phyloP scores from a whole-genome alignment of 1,284 basidiomycete genomes.

The Ustilago cynodontis region DNA sequence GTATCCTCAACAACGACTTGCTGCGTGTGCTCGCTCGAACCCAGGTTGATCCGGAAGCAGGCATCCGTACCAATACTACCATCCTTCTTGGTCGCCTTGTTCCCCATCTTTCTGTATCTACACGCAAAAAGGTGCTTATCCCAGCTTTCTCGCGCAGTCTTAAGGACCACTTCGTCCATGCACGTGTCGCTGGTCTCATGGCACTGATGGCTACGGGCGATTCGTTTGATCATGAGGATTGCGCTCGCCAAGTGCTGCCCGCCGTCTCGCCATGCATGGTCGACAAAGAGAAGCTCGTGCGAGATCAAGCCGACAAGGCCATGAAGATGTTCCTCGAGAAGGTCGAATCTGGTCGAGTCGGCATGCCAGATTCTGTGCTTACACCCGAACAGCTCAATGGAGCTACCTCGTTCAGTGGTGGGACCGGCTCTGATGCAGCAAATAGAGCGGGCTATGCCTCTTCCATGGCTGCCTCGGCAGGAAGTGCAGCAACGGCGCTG shows the following conservation, averaged over 20 bases:
- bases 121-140: slow-evolving; percentile 93
- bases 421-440: slow-evolving; percentile 9
- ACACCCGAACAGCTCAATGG: slow-evolving; percentile 44
- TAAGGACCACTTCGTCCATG: slow-evolving; percentile 92
- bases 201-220: slow-evolving; percentile 95
- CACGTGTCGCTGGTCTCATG: slow-evolving; percentile 93
- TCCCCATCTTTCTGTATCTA: slow-evolving; percentile 84
- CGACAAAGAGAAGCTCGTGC: slow-evolving; percentile 63
- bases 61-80: slow-evolving; percentile 97
- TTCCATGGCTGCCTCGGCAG: slow-evolving; percentile 56
- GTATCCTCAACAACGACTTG: slow-evolving; percentile 96
- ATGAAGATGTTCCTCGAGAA: slow-evolving; percentile 61
- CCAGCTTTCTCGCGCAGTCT: slow-evolving; percentile 92
- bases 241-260: slow-evolving; percentile 58
- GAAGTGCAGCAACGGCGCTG: slow-evolving; percentile 62
- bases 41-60: slow-evolving; percentile 90
- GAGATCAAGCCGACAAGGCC: slow-evolving; percentile 62
- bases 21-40: slow-evolving; percentile 91
- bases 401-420: slow-evolving; percentile 26
- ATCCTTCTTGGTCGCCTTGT: slow-evolving; percentile 93
- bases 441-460: slow-evolving; percentile 33
- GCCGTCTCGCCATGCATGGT: slow-evolving; percentile 63
- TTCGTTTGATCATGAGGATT: slow-evolving; percentile 76
- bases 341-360: slow-evolving; percentile 43
- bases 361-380: slow-evolving; percentile 57